Conservation (phyloP, 2,329 filamentous ascomycete genomes). For the Helotiales sp. region DNA sequence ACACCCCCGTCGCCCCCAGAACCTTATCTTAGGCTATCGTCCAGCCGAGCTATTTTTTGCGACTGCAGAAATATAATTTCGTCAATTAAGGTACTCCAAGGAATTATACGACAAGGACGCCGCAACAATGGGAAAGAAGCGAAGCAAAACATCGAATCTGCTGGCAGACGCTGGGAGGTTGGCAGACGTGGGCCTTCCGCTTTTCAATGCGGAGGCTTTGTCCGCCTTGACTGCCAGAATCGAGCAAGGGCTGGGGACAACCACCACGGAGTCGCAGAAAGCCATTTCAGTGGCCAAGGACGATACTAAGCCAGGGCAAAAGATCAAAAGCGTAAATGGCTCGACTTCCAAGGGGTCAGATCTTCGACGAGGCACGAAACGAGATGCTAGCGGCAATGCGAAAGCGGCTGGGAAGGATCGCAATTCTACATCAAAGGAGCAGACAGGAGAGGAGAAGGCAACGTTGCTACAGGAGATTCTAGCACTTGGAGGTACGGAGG, state of each 20-base stretch:
- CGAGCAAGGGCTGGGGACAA: conserved; percentile 49
- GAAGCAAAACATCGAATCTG: conserved; percentile 20
- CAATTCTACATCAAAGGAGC: conserved; percentile 9
- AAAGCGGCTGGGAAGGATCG: conserved; percentile 24
- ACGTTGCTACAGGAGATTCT: conserved; percentile 62
- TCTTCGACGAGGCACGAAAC: conserved; percentile 35
- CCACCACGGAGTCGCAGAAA: conserved; percentile 33
- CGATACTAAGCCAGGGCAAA: conserved; percentile 42
- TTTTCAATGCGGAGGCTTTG: conserved; percentile 52
- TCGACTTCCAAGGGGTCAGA: conserved; percentile 11
- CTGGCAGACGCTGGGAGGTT: conserved; percentile 21
- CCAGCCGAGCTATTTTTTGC: too few relatives aligned
- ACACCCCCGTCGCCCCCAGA: too few relatives aligned
- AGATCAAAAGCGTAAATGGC: conserved; percentile 30
- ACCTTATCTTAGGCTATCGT: too few relatives aligned
- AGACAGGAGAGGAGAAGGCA: conserved; percentile 29
- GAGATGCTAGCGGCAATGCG: conserved; percentile 34
- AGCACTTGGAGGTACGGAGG: conserved; percentile 64
- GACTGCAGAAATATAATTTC: too few relatives aligned
- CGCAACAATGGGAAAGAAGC: conserved; percentile 28
- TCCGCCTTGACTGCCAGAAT: conserved; percentile 57
- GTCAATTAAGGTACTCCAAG: too few relatives aligned
- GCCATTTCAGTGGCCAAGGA: conserved; percentile 7
- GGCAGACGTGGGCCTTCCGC: conserved; percentile 32
- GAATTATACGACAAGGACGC: too few relatives aligned